Evolutionary conservation across 495 filamentous ascomycete species (phyloP).

Genomic region (Neurospora sp.): DNA sequence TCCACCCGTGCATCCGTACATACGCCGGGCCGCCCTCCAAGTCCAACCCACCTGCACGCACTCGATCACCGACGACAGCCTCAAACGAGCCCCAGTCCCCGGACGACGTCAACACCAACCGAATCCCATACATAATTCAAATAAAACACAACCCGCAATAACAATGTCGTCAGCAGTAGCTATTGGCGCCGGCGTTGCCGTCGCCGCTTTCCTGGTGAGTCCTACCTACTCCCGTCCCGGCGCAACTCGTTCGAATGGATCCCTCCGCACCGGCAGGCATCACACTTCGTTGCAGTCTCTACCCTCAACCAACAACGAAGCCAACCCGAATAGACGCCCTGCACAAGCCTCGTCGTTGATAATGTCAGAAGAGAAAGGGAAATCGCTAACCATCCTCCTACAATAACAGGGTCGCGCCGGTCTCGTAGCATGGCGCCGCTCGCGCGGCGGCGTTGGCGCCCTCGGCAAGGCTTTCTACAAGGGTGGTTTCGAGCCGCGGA

Average conservation of each 20-base stretch:
- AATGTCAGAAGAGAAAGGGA: too few species aligned
- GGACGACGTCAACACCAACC: neutral
- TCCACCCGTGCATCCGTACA: neutral
- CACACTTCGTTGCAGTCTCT: too few species aligned
- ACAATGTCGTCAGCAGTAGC: slow-evolving; percentile 66
- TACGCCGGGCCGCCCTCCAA: neutral
- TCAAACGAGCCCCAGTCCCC: neutral
- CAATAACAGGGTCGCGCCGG: slow-evolving; percentile 74
- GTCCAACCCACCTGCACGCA: neutral
- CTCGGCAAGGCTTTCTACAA: slow-evolving; percentile 91
- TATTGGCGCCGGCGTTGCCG: slow-evolving; percentile 67
- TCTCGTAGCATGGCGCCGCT: slow-evolving; percentile 76
- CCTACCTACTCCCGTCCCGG: neutral
- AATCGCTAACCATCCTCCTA: neutral
- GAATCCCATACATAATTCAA: too few species aligned
- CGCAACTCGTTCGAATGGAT: neutral
- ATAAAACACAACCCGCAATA: slow-evolving; percentile 24
- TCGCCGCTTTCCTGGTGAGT: slow-evolving; percentile 67
- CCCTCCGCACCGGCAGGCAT: neutral
- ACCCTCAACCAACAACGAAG: too few species aligned
- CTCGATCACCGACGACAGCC: slow-evolving; percentile 1
- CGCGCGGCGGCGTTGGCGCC: slow-evolving; percentile 62
- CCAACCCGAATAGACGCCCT: too few species aligned
- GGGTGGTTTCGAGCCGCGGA: slow-evolving; percentile 88
- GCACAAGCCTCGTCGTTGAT: too few species aligned